Base-by-base conservation (phyloP, 352 stramenopile species). In the Plasmopara muralis region DNA sequence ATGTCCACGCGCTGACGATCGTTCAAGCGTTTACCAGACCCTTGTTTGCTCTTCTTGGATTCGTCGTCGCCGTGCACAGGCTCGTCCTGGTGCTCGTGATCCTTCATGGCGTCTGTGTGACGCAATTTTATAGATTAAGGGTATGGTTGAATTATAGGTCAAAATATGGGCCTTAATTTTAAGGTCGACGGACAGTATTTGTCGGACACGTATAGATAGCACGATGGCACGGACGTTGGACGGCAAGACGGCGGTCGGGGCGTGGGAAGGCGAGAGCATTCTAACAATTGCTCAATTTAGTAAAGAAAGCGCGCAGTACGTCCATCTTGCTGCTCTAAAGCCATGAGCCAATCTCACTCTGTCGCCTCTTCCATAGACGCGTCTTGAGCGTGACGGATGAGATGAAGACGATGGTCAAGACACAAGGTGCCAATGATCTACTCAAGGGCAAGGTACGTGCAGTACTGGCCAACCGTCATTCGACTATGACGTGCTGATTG, bases 351-450 rank as follows among this genome's bases (percentile, higher is more conserved):
- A 9, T 20, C 40, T 62, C n/a, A 55, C 31, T 49, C 37, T 25
- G 1, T 25, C 20, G 20, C 20, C 20, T 25, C 20, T 25, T 25
- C 1, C 20, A 31, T 48, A 89, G 79, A 59, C 82, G 74, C 47
- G 73, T 93, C 49, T 53, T 93, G 34, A 61, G 51, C 14, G 73
- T 93, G 29, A 77, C 83, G 35, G 74, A 93, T 64, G 77, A 89
- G 29, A 93, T 93, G 83, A 87, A 87, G 57, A 60, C 59, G 9
- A 86, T 93, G 56, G 83, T 92, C 18, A 82, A 89, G 66, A 72
- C 60, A 29, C 66, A 85, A 37, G 81, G 83, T 41, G 65, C 66
- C 14, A 83, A 64, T 39, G 79, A 93, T 35, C 67, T 90, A n/a
- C 75, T 93, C 35, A 85, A 89, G 59, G 82, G 83, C 45, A 93